phyloP scores from a whole-genome alignment of 768 basidiomycete genomes.

The Tephrocybe sp. region DNA sequence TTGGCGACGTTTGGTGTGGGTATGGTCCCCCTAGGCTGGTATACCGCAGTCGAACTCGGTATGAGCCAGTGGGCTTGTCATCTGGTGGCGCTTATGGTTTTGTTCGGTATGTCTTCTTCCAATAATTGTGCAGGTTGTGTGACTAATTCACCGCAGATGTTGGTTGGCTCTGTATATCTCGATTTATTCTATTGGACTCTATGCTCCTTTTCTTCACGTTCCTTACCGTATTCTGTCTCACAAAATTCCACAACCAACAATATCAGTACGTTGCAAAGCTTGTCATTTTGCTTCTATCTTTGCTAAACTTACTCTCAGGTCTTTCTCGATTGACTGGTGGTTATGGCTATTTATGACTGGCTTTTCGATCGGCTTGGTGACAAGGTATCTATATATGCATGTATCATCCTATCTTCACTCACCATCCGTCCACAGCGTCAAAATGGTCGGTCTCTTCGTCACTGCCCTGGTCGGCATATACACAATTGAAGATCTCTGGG shows the following conservation, averaged over 20 bases:
- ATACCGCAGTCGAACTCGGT: constrained; percentile 90
- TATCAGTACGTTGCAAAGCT: constrained; percentile 60
- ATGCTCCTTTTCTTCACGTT: constrained; percentile 99
- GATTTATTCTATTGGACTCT: constrained; percentile 96
- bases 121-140: background rate
- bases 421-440: constrained; percentile 57
- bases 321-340: constrained; percentile 98
- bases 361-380: constrained; percentile 93
- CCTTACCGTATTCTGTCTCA: constrained; percentile 90
- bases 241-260: constrained; percentile 97
- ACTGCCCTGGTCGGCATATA: constrained; percentile 94
- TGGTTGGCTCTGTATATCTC: constrained; percentile 94
- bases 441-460: constrained; percentile 94
- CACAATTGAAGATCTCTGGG: constrained; percentile 97
- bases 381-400: constrained; percentile 49
- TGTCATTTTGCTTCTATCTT: constrained; percentile 7
- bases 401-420: background rate
- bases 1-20: constrained; percentile 92
- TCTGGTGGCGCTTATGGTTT: constrained; percentile 89
- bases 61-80: constrained; percentile 90
- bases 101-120: constrained; percentile 71
- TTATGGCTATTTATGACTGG: constrained; percentile 91
- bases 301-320: constrained; percentile 37
- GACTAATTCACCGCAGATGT: constrained; percentile 58
- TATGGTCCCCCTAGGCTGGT: constrained; percentile 97